Conservation (phyloP, 2,329 filamentous ascomycete genomes). For the Alternaria ethzedia region DNA sequence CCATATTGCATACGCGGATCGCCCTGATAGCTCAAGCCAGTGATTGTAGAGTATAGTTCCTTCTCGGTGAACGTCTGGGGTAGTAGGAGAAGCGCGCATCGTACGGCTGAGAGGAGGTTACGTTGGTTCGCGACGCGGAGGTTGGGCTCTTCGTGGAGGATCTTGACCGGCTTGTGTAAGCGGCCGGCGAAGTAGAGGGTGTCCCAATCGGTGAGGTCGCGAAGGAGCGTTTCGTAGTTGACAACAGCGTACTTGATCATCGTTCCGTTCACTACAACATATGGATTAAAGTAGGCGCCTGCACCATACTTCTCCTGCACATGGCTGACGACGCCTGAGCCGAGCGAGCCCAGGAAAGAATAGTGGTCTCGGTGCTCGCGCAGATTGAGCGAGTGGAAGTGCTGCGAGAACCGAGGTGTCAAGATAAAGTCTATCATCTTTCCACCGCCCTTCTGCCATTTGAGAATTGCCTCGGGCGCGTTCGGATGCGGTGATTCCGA, state of each 20-base stretch:
- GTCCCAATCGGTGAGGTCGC: slow-evolving; percentile 88
- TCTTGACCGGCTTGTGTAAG: slow-evolving; percentile 97
- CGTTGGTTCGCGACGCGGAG: slow-evolving; percentile 95
- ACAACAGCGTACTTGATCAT: slow-evolving; percentile 98
- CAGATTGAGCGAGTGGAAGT: slow-evolving; percentile 96
- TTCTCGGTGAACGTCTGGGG: slow-evolving; percentile 84
- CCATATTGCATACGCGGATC: slow-evolving; percentile 94
- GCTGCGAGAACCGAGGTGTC: slow-evolving; percentile 89
- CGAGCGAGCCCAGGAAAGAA: slow-evolving; percentile 80
- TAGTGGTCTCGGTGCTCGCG: slow-evolving; percentile 90
- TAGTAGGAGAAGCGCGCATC: slow-evolving; percentile 85
- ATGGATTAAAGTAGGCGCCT: slow-evolving; percentile 97
- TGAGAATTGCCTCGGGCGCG: slow-evolving; percentile 78
- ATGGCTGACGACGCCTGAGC: slow-evolving; percentile 81
- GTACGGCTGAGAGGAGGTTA: slow-evolving; percentile 89
- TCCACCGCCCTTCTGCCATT: slow-evolving; percentile 83
- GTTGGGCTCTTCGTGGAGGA: slow-evolving; percentile 88
- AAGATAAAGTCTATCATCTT: slow-evolving; percentile 99
- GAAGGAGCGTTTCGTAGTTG: slow-evolving; percentile 86
- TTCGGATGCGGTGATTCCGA: slow-evolving; percentile 78
- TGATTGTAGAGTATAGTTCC: slow-evolving; percentile 88
- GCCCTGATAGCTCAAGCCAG: slow-evolving; percentile 90
- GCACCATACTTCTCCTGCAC: slow-evolving; percentile 90
- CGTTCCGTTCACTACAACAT: slow-evolving; percentile 91
- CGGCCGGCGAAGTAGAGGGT: slow-evolving; percentile 95